Evolutionary conservation across 2,329 filamentous ascomycete species (phyloP).

Genomic region (Periconia sp.): DNA sequence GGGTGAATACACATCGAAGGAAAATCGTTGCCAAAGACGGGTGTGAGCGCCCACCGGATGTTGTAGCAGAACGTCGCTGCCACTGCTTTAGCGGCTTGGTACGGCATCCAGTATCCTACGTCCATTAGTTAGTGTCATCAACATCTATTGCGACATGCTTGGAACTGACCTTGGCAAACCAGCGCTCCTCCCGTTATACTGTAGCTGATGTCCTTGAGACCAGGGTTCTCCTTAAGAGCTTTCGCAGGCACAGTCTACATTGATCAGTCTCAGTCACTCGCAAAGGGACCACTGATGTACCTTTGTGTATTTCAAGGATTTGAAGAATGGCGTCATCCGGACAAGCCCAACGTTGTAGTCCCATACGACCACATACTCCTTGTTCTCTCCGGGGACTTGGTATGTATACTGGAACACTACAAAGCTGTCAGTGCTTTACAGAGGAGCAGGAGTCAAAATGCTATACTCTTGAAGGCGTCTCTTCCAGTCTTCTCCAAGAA

Average conservation of each 20-base stretch:
- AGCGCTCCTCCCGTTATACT: slow-evolving; percentile 95
- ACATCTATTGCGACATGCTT: neutral
- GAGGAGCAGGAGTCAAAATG: neutral
- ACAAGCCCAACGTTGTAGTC: slow-evolving; percentile 96
- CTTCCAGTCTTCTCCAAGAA: slow-evolving; percentile 86
- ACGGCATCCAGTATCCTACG: slow-evolving; percentile 96
- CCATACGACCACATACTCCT: slow-evolving; percentile 85
- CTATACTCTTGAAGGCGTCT: slow-evolving; percentile 84
- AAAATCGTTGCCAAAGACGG: slow-evolving; percentile 87
- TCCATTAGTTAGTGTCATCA: slow-evolving; percentile 11
- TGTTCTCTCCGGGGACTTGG: slow-evolving; percentile 67
- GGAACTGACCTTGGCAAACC: slow-evolving; percentile 73
- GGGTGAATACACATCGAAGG: slow-evolving; percentile 72
- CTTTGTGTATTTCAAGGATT: slow-evolving; percentile 86
- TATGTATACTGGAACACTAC: slow-evolving; percentile 87
- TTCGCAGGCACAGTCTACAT: slow-evolving; percentile 84
- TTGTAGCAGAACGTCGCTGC: slow-evolving; percentile 88
- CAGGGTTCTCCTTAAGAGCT: slow-evolving; percentile 71
- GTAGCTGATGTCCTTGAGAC: slow-evolving; percentile 86
- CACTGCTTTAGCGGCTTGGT: slow-evolving; percentile 80
- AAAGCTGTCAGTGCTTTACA: slow-evolving; percentile 13
- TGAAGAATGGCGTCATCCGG: slow-evolving; percentile 93
- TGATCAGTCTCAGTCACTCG: slow-evolving; percentile 11
- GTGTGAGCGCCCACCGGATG: slow-evolving; percentile 85
- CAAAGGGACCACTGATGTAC: slow-evolving; percentile 53